A percentile compares a stretch with the other conserved stretches of the same genome.
Conservation (phyloP, 2,329 filamentous ascomycete genomes). For the Pseudopyrenochaeta lycopersici region DNA sequence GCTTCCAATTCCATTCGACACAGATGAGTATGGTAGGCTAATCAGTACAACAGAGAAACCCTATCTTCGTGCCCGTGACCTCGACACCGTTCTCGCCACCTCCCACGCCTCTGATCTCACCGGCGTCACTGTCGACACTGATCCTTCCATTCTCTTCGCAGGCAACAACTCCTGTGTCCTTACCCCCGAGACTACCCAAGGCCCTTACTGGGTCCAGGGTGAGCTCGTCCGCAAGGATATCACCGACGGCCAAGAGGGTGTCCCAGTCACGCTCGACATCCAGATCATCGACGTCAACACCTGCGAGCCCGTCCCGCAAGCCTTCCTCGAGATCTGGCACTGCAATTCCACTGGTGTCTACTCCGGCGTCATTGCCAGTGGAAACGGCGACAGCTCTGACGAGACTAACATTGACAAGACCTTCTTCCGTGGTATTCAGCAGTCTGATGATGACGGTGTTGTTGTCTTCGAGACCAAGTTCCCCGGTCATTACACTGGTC, state of each 20-base stretch:
- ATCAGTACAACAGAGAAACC: constrained; percentile 28
- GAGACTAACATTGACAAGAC: constrained; percentile 42
- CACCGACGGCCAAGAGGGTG: constrained; percentile 57
- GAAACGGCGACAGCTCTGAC: constrained; percentile 54
- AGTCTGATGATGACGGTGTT: constrained; percentile 58
- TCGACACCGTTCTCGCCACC: constrained; percentile 37
- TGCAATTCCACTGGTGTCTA: constrained; percentile 49
- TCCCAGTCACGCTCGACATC: constrained; percentile 61
- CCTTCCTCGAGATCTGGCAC: constrained; percentile 65
- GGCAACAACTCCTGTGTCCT: constrained; percentile 47
- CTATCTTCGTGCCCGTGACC: constrained; percentile 38
- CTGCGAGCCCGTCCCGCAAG: constrained; percentile 60
- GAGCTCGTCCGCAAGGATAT: constrained; percentile 62
- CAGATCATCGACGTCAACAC: constrained; percentile 65
- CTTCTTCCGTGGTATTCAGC: constrained; percentile 60
- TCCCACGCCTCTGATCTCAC: constrained; percentile 42
- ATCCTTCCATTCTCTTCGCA: constrained; percentile 38
- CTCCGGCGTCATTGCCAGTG: constrained; percentile 47
- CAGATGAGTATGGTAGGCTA: constrained; percentile 5
- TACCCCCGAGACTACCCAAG: constrained; percentile 44
- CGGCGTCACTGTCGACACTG: constrained; percentile 36
- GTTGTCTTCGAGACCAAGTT: constrained; percentile 60
- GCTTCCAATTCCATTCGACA: neutral
- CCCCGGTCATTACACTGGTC: constrained; percentile 51
- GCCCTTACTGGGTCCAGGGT: constrained; percentile 56